Base-by-base conservation (phyloP, 2,329 filamentous ascomycete genomes). In the Cordyceps javanica region DNA sequence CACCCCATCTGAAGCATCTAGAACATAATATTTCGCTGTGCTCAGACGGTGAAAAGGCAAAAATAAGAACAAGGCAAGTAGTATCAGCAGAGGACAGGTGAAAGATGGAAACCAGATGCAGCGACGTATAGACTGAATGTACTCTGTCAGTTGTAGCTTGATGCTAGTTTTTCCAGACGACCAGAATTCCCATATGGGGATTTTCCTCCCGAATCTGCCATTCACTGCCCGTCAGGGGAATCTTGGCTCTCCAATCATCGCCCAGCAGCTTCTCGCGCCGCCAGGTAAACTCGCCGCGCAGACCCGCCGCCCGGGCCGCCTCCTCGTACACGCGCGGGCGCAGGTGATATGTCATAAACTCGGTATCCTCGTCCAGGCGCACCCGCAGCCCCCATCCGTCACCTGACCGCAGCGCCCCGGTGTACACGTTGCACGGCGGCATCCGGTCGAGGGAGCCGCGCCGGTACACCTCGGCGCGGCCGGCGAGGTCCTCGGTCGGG, bases 281-380 rank as follows among this genome's bases (percentile, higher is more conserved):
- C 52, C 52, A 55, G n/a, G 45, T 39, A 3, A 55, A 10, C 28
- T 28, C 54, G 5, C 60, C 60, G 6, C 39, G 25, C 49, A 62
- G 34, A 7, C 60, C 60, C 5, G 51, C 60, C 7, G 21, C 3
- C 13, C 57, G 34, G 9, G 60, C 60, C 19, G 60, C 60, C 23
- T 55, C 39, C 36, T 62, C 54, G 23, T 55, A 60, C 10, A 59
- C 44, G 5, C 26, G 26, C 14, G 44, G 54, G 25, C 44, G 59
- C 45, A 62, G n/a, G n/a, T 62, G 60, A 13, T 39, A 62, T 14
- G 56, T 58, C 26, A 21, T 19, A 6, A 62, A 59, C 21, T 58
- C 25, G 5, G 26, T n/a, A 14, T 57, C 41, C 5, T 30, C 34
- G 46, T 26, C 28, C 13, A 50, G n/a, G 28, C 16, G 21, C 46